phyloP scores from a whole-genome alignment of 2,329 filamentous ascomycete genomes.

The Colletotrichum sp. region DNA sequence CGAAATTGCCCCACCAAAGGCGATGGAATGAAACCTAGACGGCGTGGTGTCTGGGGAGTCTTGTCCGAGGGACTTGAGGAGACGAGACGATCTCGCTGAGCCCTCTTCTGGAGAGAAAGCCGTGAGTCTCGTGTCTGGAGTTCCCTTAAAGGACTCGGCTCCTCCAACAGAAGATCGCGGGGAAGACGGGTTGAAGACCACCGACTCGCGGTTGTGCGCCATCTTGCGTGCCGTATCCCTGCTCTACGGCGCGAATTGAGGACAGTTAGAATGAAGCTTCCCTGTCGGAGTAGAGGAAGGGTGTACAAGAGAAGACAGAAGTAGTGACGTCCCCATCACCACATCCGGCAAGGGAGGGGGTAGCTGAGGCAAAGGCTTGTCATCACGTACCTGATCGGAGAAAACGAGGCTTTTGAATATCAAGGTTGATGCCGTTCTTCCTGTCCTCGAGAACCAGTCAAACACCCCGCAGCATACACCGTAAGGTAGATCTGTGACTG shows the following conservation, averaged over 20 bases:
- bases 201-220: not conserved
- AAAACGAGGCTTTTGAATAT: not conserved
- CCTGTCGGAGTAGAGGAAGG: not conserved
- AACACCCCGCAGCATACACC: not conserved
- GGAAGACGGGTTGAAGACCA: conserved; percentile 47
- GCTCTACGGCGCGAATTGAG: not conserved
- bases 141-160: conserved; percentile 64
- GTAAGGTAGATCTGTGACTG: not conserved
- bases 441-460: not conserved
- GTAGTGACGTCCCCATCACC: not conserved
- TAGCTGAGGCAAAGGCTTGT: not conserved
- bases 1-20: conserved; percentile 27
- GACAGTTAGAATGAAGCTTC: not conserved
- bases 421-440: not conserved
- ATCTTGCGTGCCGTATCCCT: not conserved
- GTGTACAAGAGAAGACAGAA: not conserved
- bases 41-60: conserved; percentile 33
- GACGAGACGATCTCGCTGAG: conserved; percentile 48
- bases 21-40: conserved; percentile 28
- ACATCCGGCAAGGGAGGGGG: not conserved
- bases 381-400: not conserved
- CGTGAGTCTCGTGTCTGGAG: conserved; percentile 69
- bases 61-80: conserved; percentile 35
- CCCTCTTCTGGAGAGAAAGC: conserved; percentile 67
- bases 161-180: conserved; percentile 57